Base-by-base conservation (phyloP, 495 filamentous ascomycete species). In the Penicillium herquei region DNA sequence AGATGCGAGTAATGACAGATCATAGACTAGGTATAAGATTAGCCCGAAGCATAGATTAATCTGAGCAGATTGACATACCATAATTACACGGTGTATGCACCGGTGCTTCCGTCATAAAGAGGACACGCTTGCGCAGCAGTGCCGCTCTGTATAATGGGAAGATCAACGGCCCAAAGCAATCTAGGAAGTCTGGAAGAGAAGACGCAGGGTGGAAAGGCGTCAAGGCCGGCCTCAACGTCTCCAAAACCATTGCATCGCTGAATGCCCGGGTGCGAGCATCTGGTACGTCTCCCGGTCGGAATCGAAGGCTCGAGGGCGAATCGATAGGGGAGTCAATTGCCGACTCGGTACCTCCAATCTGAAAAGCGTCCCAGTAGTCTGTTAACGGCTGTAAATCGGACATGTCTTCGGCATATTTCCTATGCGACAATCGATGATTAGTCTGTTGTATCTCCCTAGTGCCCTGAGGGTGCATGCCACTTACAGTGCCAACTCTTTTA, bases 141-240 rank as follows among this genome's bases (percentile, higher is more conserved):
- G 93, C 90, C n/a, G 91, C 92, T 59, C 92, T 83, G 56, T 96
- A 88, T 35, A 98, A 77, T 0, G 94, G 91, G 65, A 95, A 98
- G 16, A 97, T 80, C 44, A 98, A 73, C 0, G 94, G 94, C 0
- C 94, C 94, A 67, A 97, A 95, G 9, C 81, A 82, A 51, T 93
- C 87, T 33, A 96, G 72, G 43, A 95, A 84, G 32, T 78, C 77
- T 1, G 84, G 79, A 49, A 98, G 81, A 37, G 90, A 93, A 62
- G 89, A 85, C 2, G 91, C 91, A 4, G 94, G 94, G 66, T 98
- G 94, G 56, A 82, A 87, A 18, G 87, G 81, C 8, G 88, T 87
- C 49, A 96, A 72, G 59, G 80, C 76, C 69, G 90, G 89, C 37
- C 86, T 87, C 17, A 82, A 77, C 13, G 84, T 81, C 46, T 88